These are phyloP conservation scores for Xylaria castorea DNA, from an alignment of 495 filamentous ascomycete genomes.

Conservation along the genomic window DNA sequence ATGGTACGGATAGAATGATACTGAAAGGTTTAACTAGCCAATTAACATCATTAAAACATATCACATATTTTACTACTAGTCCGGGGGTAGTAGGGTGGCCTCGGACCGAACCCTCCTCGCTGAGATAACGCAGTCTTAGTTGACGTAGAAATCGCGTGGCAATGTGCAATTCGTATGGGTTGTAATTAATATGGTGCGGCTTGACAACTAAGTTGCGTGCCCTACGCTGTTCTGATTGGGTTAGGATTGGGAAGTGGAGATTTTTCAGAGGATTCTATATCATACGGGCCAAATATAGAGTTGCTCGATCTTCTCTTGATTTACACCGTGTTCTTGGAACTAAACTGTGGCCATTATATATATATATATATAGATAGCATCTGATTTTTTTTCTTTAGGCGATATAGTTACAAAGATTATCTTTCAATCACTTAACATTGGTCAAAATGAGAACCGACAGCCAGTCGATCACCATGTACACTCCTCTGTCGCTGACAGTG, in stretches of 20 bases:
- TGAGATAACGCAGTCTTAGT: too few relatives aligned
- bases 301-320: neutral
- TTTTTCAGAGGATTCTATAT: neutral
- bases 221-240: neutral
- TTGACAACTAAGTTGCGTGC: neutral
- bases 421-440: neutral
- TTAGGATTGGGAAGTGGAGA: neutral
- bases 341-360: neutral
- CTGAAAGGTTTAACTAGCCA: too few relatives aligned
- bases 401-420: neutral
- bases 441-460: neutral
- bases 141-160: slow-evolving; percentile 22
- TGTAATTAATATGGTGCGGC: neutral
- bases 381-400: neutral
- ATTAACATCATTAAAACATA: too few relatives aligned
- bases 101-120: too few relatives aligned
- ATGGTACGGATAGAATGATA: too few relatives aligned
- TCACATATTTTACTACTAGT: too few relatives aligned
- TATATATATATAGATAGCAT: neutral
- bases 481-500: neutral
- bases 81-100: too few relatives aligned
- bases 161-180: slow-evolving; percentile 6
- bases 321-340: neutral
- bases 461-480: neutral
- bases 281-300: slow-evolving; percentile 3